Conservation (phyloP, 2,329 filamentous ascomycete genomes). For the Cladosporium sp. region DNA sequence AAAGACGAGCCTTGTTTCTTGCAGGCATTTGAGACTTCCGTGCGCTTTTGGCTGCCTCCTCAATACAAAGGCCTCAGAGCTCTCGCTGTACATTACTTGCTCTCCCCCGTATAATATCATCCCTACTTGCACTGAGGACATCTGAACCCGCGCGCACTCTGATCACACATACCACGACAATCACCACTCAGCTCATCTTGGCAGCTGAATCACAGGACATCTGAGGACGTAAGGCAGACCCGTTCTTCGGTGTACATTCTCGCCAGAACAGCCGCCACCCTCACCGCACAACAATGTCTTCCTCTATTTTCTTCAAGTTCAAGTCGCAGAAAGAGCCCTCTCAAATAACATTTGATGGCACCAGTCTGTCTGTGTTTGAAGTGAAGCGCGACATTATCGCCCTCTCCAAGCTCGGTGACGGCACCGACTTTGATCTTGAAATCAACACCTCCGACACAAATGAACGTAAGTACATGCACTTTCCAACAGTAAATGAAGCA, state of each 20-base stretch:
- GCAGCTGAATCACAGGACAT: conserved; percentile 2
- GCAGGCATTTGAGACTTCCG: conserved; percentile 22
- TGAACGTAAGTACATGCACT: conserved; percentile 67
- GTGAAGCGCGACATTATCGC: conserved; percentile 98
- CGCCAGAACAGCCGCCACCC: not conserved
- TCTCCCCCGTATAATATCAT: conserved; percentile 20
- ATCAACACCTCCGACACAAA: conserved; percentile 91
- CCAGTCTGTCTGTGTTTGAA: conserved; percentile 96
- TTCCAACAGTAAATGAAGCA: not conserved
- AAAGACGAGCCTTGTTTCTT: conserved; percentile 21
- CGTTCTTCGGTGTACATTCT: not conserved
- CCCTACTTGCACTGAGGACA: conserved; percentile 20
- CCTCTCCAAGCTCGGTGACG: conserved; percentile 90
- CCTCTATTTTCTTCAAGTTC: conserved; percentile 99
- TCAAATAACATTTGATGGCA: conserved; percentile 94
- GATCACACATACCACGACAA: conserved; percentile 10
- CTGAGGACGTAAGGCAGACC: not conserved
- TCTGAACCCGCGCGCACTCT: conserved; percentile 16
- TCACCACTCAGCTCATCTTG: conserved; percentile 6
- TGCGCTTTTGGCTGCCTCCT: conserved; percentile 21
- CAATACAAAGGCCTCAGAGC: conserved; percentile 21
- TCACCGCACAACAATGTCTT: conserved; percentile 68
- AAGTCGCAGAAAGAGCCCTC: conserved; percentile 97
- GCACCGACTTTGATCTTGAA: conserved; percentile 91
- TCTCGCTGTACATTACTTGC: conserved; percentile 23